A percentile compares a stretch with the other conserved stretches of the same genome.
Conservation (phyloP, 208 protist genomes). For the Trypanosoma rangeli region DNA sequence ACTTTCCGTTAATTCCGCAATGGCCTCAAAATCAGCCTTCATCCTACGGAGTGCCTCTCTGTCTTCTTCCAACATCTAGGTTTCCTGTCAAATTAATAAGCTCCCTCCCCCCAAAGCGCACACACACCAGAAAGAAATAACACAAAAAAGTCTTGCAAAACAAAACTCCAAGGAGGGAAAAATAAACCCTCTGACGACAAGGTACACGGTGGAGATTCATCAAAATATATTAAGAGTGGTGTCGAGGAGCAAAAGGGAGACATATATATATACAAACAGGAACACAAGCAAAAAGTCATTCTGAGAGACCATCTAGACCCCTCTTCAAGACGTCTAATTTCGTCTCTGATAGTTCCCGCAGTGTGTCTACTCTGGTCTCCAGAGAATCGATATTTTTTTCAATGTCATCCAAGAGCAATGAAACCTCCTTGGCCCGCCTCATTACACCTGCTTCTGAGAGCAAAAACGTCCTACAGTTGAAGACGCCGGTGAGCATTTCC, state of each 20-base stretch:
- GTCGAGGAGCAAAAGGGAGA: neutral
- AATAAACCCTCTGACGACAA: neutral
- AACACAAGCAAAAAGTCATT: neutral
- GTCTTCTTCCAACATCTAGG: constrained; percentile 77
- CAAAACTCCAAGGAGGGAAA: neutral
- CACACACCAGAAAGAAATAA: neutral
- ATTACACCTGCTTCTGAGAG: neutral
- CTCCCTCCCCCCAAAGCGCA: neutral
- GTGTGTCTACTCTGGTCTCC: constrained; percentile 10
- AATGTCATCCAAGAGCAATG: constrained; percentile 23
- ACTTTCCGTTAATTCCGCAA: constrained; percentile 64
- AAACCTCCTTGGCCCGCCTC: constrained; percentile 10
- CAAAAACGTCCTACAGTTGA: neutral
- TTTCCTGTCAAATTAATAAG: neutral
- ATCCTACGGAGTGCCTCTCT: constrained; percentile 73
- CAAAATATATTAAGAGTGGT: neutral
- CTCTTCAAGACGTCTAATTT: constrained; percentile 10
- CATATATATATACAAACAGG: neutral
- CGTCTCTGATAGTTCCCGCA: neutral
- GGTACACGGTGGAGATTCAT: neutral
- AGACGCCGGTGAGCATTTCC: neutral
- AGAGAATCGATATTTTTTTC: constrained; percentile 15
- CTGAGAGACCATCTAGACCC: constrained; percentile 8
- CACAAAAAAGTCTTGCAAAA: neutral
- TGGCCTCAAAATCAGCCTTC: constrained; percentile 84